A percentile compares a stretch with the other conserved stretches of the same genome.
Conservation (phyloP, 2,329 filamentous ascomycete species). For the Alternaria sp. region DNA sequence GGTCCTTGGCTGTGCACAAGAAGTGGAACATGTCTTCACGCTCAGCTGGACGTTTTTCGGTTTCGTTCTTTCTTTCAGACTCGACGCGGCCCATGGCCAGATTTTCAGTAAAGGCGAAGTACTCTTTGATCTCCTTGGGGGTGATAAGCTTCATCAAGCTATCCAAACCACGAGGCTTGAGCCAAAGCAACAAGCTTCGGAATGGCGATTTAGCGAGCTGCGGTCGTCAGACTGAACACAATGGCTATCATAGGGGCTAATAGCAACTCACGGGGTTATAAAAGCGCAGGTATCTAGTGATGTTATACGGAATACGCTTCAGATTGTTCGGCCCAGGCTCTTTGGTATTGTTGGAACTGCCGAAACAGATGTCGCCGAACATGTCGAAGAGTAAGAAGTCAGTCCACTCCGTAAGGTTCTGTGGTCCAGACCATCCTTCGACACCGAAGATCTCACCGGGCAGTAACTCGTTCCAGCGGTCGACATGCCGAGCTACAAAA, state of each 20-base stretch:
- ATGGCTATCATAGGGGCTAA: background rate
- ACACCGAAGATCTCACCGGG: background rate
- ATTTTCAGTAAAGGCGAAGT: slow-evolving; percentile 15
- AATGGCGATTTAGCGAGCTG: slow-evolving; percentile 22
- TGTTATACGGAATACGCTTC: slow-evolving; percentile 20
- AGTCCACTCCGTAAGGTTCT: slow-evolving; percentile 15
- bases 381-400: slow-evolving; percentile 56
- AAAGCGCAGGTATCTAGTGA: slow-evolving; percentile 17
- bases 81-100: slow-evolving; percentile 9
- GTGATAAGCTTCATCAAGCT: slow-evolving; percentile 7
- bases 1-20: slow-evolving; percentile 52
- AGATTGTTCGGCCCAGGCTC: slow-evolving; percentile 28
- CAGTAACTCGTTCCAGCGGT: slow-evolving; percentile 25
- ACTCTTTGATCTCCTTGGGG: slow-evolving; percentile 13
- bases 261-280: slow-evolving; percentile 14
- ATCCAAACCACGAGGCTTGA: slow-evolving; percentile 15
- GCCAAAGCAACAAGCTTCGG: slow-evolving; percentile 19
- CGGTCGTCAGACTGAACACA: background rate
- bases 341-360: slow-evolving; percentile 29
- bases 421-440: slow-evolving; percentile 18
- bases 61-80: slow-evolving; percentile 5
- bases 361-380: slow-evolving; percentile 42
- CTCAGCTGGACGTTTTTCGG: slow-evolving; percentile 8
- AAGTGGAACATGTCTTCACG: slow-evolving; percentile 52
- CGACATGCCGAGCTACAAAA: slow-evolving; percentile 23